Conservation (phyloP, 179 eudicot species). For the Vitellaria paradoxa region DNA sequence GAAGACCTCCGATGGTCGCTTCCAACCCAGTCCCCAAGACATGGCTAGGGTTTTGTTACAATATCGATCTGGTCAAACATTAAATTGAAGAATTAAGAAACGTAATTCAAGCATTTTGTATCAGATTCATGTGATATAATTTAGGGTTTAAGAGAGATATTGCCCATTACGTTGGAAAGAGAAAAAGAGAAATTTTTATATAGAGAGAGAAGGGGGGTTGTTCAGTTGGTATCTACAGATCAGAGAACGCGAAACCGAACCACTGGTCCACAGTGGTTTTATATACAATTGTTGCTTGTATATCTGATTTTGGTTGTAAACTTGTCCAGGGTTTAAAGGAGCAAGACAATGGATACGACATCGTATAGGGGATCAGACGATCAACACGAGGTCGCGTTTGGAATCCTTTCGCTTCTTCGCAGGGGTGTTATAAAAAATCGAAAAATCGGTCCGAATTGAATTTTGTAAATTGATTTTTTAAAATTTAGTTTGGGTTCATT, state of each 20-base stretch:
- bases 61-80: conserved; percentile 11
- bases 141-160: conserved; percentile 1
- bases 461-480: no score
- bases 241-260: not conserved
- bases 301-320: not conserved
- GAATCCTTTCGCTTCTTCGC: no score
- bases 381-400: no score
- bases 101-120: not conserved
- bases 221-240: not conserved
- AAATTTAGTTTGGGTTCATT: no score
- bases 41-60: conserved; percentile 28
- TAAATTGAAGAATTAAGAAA: not conserved
- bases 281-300: not conserved
- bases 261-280: no score
- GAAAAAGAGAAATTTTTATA: conserved; percentile 1
- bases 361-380: no score
- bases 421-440: no score
- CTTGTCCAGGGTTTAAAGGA: no score
- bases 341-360: no score
- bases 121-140: not conserved
- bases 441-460: no score
- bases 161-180: not conserved
- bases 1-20: conserved; percentile 74
- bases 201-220: conserved; percentile 6
- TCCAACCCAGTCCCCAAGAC: conserved; percentile 99